Base-by-base conservation (phyloP, 495 filamentous ascomycete genomes). In the Annulohypoxylon maeteangense region DNA sequence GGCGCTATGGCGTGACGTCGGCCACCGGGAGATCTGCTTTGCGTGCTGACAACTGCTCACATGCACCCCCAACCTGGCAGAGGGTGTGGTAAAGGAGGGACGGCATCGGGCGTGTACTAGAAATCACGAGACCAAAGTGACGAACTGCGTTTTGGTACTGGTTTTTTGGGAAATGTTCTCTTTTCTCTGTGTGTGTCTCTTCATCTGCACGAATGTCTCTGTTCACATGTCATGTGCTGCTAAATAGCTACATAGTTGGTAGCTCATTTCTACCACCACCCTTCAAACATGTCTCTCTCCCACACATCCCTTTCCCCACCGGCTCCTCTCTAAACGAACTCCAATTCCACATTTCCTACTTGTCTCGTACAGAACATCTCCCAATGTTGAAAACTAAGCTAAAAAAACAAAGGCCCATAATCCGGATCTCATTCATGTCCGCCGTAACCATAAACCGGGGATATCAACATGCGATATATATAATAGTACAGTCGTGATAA, bases 21-120 rank as follows among this genome's bases (percentile, higher is more conserved):
- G 65, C 31, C 59, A 38, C 65, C 70, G 70, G 70, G 70, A 73
- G 70, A 73, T 73, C 70, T 73, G 61, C 70, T 69, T 69, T 73
- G 61, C 70, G 55, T 73, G 70, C 70, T 72, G 70, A 72, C 70
- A 65, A 64, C 61, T 69, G 70, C 60, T 73, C 70, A 73, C 70
- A 73, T 73, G 70, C 61, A 34, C 70, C 63, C 51, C 55, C 58
- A 66, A 57, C 63, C 32, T 36, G 27, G 25, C 14, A 47, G 48
- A 70, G 62, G 68, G 68, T 70, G 68, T 70, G 56, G 62, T 45
- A 45, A 44, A 53, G 25, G 23, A 62, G 25, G 56, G n/a, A 71
- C 56, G 44, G 4, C 4, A 44, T 29, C 51, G 42, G 60, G 60
- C 56, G 61, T 50, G 61, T 57, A 48, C 31, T 27, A 36, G 29